Evolutionary conservation across 208 protist species (phyloP).

Genomic region (Leishmania gerbilli): DNA sequence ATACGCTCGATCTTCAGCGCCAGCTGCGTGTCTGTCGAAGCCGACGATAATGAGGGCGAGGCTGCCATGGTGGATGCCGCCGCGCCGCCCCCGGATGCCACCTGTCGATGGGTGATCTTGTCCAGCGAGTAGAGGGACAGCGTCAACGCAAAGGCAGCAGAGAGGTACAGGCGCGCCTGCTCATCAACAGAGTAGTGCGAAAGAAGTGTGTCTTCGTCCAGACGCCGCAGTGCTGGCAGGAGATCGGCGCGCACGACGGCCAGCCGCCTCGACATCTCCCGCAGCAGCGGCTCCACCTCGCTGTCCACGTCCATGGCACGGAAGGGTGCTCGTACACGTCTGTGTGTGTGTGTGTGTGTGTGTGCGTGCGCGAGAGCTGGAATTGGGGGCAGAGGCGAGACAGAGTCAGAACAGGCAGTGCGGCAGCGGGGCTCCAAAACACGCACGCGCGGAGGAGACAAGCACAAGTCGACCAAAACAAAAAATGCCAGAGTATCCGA

Average conservation of each 20-base stretch:
- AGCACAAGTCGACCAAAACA: too few relatives aligned
- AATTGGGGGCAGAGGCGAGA: not conserved
- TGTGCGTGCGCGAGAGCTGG: too few relatives aligned
- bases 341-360: not conserved
- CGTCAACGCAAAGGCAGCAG: constrained; percentile 68
- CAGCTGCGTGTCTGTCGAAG: constrained; percentile 58
- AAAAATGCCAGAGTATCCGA: too few relatives aligned
- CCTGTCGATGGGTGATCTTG: constrained; percentile 47
- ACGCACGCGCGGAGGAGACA: too few relatives aligned
- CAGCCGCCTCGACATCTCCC: constrained; percentile 45
- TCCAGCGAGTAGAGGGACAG: constrained; percentile 74
- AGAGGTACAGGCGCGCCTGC: constrained; percentile 81
- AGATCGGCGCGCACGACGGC: constrained; percentile 36
- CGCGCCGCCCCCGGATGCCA: not conserved
- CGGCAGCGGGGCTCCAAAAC: too few relatives aligned
- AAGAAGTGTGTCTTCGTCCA: constrained; percentile 75
- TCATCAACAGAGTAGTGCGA: constrained; percentile 72
- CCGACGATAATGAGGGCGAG: not conserved
- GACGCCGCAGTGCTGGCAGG: constrained; percentile 45
- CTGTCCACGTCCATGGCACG: constrained; percentile 59
- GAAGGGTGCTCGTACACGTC: not conserved
- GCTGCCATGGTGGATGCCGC: not conserved
- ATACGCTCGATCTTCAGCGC: constrained; percentile 87
- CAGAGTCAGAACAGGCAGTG: not conserved
- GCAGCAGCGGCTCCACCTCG: constrained; percentile 54